Conservation (phyloP, 2,329 filamentous ascomycete species). For the Neodidymelliopsis sp. region DNA sequence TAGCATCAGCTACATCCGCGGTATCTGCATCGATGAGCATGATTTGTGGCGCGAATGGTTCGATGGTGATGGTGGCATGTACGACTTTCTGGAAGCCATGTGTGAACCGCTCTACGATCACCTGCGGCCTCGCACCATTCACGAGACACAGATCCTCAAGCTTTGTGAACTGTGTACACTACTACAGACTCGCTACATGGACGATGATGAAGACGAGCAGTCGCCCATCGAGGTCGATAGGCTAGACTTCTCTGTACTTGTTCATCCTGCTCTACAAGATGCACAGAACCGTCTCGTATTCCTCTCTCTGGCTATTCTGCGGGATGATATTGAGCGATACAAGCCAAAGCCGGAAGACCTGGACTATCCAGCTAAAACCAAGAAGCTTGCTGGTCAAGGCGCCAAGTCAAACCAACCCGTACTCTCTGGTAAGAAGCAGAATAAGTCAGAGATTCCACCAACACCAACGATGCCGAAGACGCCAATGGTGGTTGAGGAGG, state of each 20-base stretch:
- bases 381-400: slow-evolving; percentile 52
- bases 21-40: slow-evolving; percentile 71
- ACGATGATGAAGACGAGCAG: slow-evolving; percentile 56
- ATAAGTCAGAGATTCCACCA: slow-evolving; percentile 47
- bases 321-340: slow-evolving; percentile 72
- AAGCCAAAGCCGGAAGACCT: slow-evolving; percentile 70
- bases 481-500: slow-evolving; percentile 59
- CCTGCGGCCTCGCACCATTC: slow-evolving; percentile 69
- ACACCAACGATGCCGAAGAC: slow-evolving; percentile 55
- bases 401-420: slow-evolving; percentile 53
- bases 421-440: slow-evolving; percentile 62
- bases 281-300: slow-evolving; percentile 73
- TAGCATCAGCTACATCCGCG: slow-evolving; percentile 70
- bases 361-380: slow-evolving; percentile 66
- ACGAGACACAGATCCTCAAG: slow-evolving; percentile 70
- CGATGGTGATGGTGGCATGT: slow-evolving; percentile 66
- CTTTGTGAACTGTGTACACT: slow-evolving; percentile 72
- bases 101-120: slow-evolving; percentile 74
- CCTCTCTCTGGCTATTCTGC: slow-evolving; percentile 67
- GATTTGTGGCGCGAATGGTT: slow-evolving; percentile 74
- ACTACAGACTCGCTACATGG: slow-evolving; percentile 71
- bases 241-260: slow-evolving; percentile 68
- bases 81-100: slow-evolving; percentile 71
- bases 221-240: slow-evolving; percentile 60
- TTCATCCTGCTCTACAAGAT: slow-evolving; percentile 72